These are phyloP conservation scores for Euclidium syriacum DNA, from an alignment of 345 rosid genomes.

Conservation along the genomic window DNA sequence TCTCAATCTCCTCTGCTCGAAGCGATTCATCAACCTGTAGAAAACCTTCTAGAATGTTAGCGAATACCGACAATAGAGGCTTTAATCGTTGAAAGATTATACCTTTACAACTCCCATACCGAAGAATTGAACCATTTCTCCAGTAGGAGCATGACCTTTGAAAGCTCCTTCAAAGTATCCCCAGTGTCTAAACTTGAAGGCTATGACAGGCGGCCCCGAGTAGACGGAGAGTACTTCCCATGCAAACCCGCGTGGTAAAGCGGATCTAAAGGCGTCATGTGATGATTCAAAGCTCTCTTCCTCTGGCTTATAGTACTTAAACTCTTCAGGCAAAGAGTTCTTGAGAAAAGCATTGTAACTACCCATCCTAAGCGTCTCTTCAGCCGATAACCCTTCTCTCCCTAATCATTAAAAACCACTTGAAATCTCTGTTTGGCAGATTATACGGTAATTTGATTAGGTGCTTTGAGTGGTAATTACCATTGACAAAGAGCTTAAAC, in stretches of 20 bases:
- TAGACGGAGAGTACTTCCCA: slow-evolving; percentile 67
- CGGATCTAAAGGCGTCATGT: slow-evolving; percentile 52
- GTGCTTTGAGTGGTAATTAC: no score
- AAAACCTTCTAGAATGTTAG: slow-evolving; percentile 13
- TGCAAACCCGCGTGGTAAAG: slow-evolving; percentile 84
- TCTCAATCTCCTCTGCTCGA: slow-evolving; percentile 59
- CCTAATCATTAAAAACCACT: slow-evolving; percentile 32
- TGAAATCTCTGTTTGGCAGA: neutral
- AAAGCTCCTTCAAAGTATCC: slow-evolving; percentile 77
- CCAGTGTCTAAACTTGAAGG: slow-evolving; percentile 88
- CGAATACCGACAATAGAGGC: slow-evolving; percentile 5
- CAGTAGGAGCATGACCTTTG: slow-evolving; percentile 67
- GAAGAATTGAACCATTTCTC: slow-evolving; percentile 52
- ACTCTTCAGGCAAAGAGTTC: slow-evolving; percentile 54
- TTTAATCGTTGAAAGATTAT: neutral
- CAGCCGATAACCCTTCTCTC: slow-evolving; percentile 66
- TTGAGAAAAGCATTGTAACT: slow-evolving; percentile 66
- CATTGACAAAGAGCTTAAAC: slow-evolving; percentile 72
- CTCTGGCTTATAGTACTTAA: slow-evolving; percentile 57
- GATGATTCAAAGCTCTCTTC: slow-evolving; percentile 81
- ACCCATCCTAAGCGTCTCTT: slow-evolving; percentile 55
- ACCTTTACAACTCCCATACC: slow-evolving; percentile 73
- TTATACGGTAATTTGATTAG: neutral
- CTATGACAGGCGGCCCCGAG: slow-evolving; percentile 68
- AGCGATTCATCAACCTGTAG: slow-evolving; percentile 64